phyloP scores from a whole-genome alignment of 495 filamentous ascomycete species.

The Aspergillus diversus region DNA sequence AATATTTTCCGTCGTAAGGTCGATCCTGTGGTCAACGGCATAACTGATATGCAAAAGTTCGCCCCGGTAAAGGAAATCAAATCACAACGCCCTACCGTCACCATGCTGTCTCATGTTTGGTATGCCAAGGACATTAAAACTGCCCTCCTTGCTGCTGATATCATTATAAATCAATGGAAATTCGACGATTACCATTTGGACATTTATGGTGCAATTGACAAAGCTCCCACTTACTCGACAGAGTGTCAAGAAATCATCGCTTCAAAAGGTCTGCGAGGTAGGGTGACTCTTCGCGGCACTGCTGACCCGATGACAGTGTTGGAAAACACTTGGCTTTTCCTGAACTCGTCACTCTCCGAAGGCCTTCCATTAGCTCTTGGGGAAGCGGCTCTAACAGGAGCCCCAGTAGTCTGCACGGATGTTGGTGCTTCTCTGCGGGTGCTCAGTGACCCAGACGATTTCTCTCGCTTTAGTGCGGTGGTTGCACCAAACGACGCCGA shows the following conservation, averaged over 20 bases:
- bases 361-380: slow-evolving; percentile 68
- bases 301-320: slow-evolving; percentile 61
- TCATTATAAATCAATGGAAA: slow-evolving; percentile 69
- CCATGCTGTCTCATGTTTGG: slow-evolving; percentile 68
- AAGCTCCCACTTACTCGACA: slow-evolving; percentile 60
- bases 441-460: slow-evolving; percentile 62
- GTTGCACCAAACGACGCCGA: slow-evolving; percentile 66
- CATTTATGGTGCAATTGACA: slow-evolving; percentile 66
- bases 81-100: slow-evolving; percentile 60
- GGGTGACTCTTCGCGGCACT: slow-evolving; percentile 59
- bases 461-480: slow-evolving; percentile 61
- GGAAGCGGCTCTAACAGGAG: slow-evolving; percentile 66
- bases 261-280: slow-evolving; percentile 57
- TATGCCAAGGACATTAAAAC: slow-evolving; percentile 70
- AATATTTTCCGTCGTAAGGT: slow-evolving; percentile 64
- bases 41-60: slow-evolving; percentile 67
- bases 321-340: slow-evolving; percentile 65
- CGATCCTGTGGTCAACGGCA: slow-evolving; percentile 70
- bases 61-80: slow-evolving; percentile 61
- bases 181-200: slow-evolving; percentile 65
- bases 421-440: slow-evolving; percentile 66
- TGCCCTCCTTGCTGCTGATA: slow-evolving; percentile 63
- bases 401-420: slow-evolving; percentile 66
- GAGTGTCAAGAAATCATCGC: slow-evolving; percentile 66
- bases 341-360: slow-evolving; percentile 70